Evolutionary conservation across 2,329 filamentous ascomycete species (phyloP).

Genomic region (Paradendryphiella salina): DNA sequence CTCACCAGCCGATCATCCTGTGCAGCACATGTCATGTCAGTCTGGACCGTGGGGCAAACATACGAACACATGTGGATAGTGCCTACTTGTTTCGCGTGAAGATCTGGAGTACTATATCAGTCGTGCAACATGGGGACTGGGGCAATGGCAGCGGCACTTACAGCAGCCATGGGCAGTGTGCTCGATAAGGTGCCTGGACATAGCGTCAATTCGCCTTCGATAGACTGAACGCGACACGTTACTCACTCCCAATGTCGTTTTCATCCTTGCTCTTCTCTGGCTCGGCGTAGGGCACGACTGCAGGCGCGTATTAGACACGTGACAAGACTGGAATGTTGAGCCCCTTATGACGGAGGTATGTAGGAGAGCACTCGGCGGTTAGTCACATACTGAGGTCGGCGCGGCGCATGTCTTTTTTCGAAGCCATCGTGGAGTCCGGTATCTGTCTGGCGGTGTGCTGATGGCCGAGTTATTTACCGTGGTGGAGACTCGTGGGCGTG

Average conservation of each 20-base stretch:
- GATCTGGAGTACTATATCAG: slow-evolving; percentile 59
- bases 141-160: slow-evolving; percentile 48
- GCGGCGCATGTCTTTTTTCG: slow-evolving; percentile 76
- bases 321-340: slow-evolving; percentile 16
- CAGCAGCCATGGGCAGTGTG: slow-evolving; percentile 90
- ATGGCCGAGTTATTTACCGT: slow-evolving; percentile 10
- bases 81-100: slow-evolving; percentile 83
- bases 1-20: slow-evolving; percentile 67
- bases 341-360: slow-evolving; percentile 6
- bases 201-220: slow-evolving; percentile 4
- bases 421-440: slow-evolving; percentile 57
- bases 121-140: slow-evolving; percentile 22
- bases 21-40: slow-evolving; percentile 27
- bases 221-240: background rate
- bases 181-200: slow-evolving; percentile 64
- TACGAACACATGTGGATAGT: slow-evolving; percentile 7
- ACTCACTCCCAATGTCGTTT: slow-evolving; percentile 70
- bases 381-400: slow-evolving; percentile 67
- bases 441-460: slow-evolving; percentile 19
- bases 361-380: background rate
- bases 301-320: slow-evolving; percentile 33
- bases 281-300: slow-evolving; percentile 87
- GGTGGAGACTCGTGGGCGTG: slow-evolving; percentile 14
- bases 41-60: slow-evolving; percentile 11
- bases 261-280: slow-evolving; percentile 67